Evolutionary conservation across 2,329 filamentous ascomycete species (phyloP).

Genomic region (Alternaria arborescens): DNA sequence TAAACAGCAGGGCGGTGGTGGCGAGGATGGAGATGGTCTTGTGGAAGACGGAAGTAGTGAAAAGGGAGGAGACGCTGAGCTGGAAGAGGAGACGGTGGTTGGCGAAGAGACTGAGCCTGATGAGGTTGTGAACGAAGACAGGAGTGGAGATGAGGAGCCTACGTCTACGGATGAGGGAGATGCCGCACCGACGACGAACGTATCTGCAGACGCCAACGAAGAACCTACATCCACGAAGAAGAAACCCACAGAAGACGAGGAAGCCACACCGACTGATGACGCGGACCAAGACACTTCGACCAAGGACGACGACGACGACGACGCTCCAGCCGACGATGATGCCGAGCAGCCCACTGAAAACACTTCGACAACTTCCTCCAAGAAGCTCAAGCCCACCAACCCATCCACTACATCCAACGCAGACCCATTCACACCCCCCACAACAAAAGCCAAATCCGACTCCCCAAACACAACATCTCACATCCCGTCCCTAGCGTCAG

Average conservation of each 20-base stretch:
- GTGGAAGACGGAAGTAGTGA: neutral
- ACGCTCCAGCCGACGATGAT: neutral
- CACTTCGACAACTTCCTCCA: too few relatives aligned
- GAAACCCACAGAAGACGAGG: neutral
- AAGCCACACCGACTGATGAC: neutral
- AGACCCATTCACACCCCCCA: neutral
- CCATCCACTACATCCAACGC: neutral
- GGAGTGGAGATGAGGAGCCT: neutral
- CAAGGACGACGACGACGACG: neutral
- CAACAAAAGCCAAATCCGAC: neutral
- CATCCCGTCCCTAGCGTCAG: neutral
- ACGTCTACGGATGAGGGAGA: neutral
- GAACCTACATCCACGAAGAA: neutral
- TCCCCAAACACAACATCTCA: neutral
- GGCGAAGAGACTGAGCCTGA: neutral
- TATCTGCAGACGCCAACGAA: neutral
- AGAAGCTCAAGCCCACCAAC: neutral
- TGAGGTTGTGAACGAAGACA: neutral
- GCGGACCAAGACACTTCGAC: too few relatives aligned
- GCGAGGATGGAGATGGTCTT: accelerated
- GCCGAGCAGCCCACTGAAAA: neutral
- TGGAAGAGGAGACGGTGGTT: neutral
- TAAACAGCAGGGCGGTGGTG: neutral
- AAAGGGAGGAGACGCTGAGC: neutral
- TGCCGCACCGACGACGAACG: neutral